Evolutionary conservation across 768 basidiomycete genomes (phyloP), one percentile per base, ranked within the genome.

Genomic region (Podaxis carcinomalis): DNA sequence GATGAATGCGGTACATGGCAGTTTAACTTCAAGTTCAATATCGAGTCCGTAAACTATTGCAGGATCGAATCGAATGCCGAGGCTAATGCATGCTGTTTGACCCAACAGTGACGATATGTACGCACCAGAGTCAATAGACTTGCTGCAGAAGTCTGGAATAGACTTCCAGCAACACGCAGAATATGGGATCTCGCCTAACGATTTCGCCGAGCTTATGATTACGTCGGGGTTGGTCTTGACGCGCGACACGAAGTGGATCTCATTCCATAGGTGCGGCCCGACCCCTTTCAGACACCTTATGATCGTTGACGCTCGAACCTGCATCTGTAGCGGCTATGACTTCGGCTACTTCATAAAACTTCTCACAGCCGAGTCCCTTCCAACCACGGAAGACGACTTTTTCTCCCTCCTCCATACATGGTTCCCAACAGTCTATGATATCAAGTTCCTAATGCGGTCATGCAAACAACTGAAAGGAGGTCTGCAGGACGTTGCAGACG

Each of bases 331-430:
- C 73, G 97, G 96, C 52, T 98, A 98, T 75, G 97, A 99, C 74
- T 98, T 99, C 75, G 97, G 97, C 37, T 99, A 98, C 72, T 91
- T 99, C 67, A 87, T 99, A 74, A 97, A 96, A 73, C 83, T 98
- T 44, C 82, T 99, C 54, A 91, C 92, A 23, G 89, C 84, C 63
- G 80, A 88, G 68, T 91, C 94, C 49, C 76, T 98, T 62, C 97
- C 97, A 7, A 86, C 88, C 19, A 86, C 86, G 25, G 97, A 99
- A 75, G 89, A 91, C 64, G 82, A 83, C 4, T 98, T 98, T 77
- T 97, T 98, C 72, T 85, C 91, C 50, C 83, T 89, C 50, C 80
- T 98, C 32, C 82, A 78, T 62, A 88, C 85, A 65, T 98, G 97
- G 96, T 98, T 99, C 74, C 96, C 96, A 0, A 88, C 86, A 47